Base-by-base conservation (phyloP, 352 stramenopile genomes). In the Elongisporangium undulatum region DNA sequence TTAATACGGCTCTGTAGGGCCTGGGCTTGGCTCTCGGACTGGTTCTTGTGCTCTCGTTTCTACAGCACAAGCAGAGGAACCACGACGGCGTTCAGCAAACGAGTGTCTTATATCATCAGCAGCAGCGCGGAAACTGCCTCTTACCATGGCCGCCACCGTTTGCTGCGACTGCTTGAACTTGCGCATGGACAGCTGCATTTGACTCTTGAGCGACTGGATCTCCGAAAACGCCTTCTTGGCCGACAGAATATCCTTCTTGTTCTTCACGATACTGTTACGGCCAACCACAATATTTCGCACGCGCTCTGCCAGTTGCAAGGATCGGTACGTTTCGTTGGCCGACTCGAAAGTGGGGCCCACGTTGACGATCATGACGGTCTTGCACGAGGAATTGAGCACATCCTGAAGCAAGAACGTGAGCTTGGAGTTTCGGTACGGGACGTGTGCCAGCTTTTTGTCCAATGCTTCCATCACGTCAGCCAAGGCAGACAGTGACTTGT, bases 401-500 rank as follows among this genome's bases (percentile, higher is more conserved):
- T 98, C 95, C 71, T 98, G 88, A 7, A 99, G 71, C 39, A 99
- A 68, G 62, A 96, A 95, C n/a, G 97, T 99, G 8, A 99, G 85
- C 78, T 99, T 99, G 5, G 90, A 98, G 72, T 99, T 98, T 68
- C 96, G 82, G 64, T 98, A 99, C 45, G 96, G 96, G 34, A 99
- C 88, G 68, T 98, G 95, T 23, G 73, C 64, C 48, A 87, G 73
- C 72, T 97, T 98, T 61, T 90, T 91, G 64, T 95, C 89, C 24
- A 98, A 67, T 1, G 90, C 90, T 53, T 96, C 85, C 82, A 97
- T 96, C 17, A 97, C 88, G 74, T 98, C 95, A 6, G 88, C 94
- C 0, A 99, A 81, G 8, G 89, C 92, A 29, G 82, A 95, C 0
- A 99, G 77, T 50, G 86, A 95, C 53, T 92, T 93, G 69, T 95